Evolutionary conservation across 495 filamentous ascomycete species (phyloP), one percentile per base, ranked within the genome.

Genomic region (Trichoderma gamsii): DNA sequence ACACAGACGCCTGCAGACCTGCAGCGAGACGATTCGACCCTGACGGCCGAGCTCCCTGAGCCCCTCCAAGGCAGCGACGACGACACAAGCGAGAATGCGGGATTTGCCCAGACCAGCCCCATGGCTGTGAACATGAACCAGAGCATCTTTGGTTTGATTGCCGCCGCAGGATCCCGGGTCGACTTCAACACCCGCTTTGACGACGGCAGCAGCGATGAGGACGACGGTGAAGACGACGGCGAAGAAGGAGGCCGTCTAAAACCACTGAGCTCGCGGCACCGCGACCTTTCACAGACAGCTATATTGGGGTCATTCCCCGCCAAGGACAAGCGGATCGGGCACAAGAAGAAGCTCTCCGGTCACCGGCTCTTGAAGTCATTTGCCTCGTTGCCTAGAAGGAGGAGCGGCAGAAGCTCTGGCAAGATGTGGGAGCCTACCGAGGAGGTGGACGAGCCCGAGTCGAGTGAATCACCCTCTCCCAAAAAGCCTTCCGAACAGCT

Each of bases 81-180:
- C 3, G 83, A 85, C 27, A 70, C 69, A n/a, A 83, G 84, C 35
- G 86, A 93, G 67, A 92, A 95, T 77, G 89, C 89, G 56, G 86
- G 87, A 16, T 88, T 88, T 27, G 86, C 74, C 59, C 80, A 82
- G 66, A 76, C 74, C 29, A 76, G 81, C 9, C 75, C 77, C 64
- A 81, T 83, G 73, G 79, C 81, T 61, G 81, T 83, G 81, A 90
- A 91, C 71, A 91, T 97, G 90, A 94, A 97, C 77, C 93, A 97
- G 79, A 94, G 91, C 64, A 85, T 99, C 65, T 97, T 97, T 77
- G 93, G 92, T 66, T 84, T 99, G 78, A 93, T 99, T 69, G 91
- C 93, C 18, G 90, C 92, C n/a, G 92, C 92, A 49, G 92, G 92
- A 7, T 91, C 90, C 66, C 86, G 85, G 63, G 88, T 88, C 25